Percentiles rank a stretch among this genome's conserved stretches.
Evolutionary conservation across 2,329 filamentous ascomycete species (phyloP).

Genomic region (Penicillium sp.): DNA sequence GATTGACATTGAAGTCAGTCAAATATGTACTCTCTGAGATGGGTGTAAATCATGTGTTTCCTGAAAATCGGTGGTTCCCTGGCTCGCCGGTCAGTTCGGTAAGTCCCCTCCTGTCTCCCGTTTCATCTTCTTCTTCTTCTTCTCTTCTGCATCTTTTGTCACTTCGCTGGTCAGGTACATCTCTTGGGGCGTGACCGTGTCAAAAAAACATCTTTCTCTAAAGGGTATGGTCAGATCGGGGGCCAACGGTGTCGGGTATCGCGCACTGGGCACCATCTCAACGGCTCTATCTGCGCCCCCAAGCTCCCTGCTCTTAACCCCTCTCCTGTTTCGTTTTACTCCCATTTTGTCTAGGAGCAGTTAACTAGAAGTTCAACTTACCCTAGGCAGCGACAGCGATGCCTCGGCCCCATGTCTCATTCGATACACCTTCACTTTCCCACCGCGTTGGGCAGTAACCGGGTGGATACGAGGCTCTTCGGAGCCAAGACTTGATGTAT

Average conservation of each 20-base stretch:
- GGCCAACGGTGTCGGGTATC: conserved; percentile 1
- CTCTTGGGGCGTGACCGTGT: neutral
- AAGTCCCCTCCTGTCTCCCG: neutral
- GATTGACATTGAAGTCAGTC: neutral
- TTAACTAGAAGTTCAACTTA: neutral
- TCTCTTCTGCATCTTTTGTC: neutral
- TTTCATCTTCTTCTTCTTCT: neutral
- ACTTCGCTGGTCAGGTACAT: neutral
- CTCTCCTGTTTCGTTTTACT: neutral
- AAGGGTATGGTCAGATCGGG: conserved; percentile 3
- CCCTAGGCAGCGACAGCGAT: neutral
- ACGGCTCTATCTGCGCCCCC: neutral
- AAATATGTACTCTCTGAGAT: neutral
- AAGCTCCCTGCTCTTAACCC: neutral
- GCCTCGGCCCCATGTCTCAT: neutral
- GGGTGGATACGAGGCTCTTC: neutral
- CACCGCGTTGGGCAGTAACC: neutral
- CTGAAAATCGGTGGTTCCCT: neutral
- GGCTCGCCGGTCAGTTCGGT: conserved; percentile 4
- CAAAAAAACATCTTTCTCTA: neutral
- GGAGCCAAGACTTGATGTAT: neutral
- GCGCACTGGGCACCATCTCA: neutral
- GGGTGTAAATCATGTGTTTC: neutral
- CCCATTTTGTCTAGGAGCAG: neutral
- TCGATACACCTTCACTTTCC: neutral